Evolutionary conservation across 78 protist species (phyloP).

Genomic region (slime mould (Dictyostelium discoideum)): DNA sequence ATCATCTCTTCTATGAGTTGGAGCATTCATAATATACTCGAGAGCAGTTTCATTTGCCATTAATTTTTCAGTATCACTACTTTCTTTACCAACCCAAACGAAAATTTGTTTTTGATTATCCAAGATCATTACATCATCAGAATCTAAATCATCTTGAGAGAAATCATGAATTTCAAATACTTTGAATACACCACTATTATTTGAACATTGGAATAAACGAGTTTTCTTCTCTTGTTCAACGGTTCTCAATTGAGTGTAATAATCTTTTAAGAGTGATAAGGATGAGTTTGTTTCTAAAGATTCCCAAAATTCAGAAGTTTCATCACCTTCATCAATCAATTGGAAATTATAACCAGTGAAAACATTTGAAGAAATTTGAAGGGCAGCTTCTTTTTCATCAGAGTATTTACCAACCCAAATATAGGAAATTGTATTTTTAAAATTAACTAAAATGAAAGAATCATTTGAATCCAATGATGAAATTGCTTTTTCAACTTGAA

Average conservation of each 20-base stretch:
- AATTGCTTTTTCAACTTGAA: constrained; percentile 33
- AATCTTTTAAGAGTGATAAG: background rate
- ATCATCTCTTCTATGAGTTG: constrained; percentile 28
- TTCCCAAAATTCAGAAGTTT: constrained; percentile 1
- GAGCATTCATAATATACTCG: constrained; percentile 9
- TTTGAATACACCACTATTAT: constrained; percentile 33
- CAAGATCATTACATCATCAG: constrained; percentile 43
- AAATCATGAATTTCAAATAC: constrained; percentile 56
- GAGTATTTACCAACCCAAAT: constrained; percentile 52
- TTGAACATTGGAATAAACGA: constrained; percentile 49
- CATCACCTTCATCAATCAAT: background rate
- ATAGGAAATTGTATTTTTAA: background rate
- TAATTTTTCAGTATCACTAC: constrained; percentile 28
- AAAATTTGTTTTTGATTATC: constrained; percentile 23
- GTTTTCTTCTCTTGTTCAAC: constrained; percentile 41
- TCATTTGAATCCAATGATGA: constrained; percentile 44
- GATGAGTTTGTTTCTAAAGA: background rate
- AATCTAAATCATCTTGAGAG: constrained; percentile 57
- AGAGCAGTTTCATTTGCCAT: constrained; percentile 33
- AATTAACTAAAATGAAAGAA: background rate
- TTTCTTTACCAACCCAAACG: constrained; percentile 67
- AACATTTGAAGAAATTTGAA: constrained; percentile 3
- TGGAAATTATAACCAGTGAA: background rate
- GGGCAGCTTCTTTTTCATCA: constrained; percentile 26
- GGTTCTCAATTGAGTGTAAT: background rate